Conservation (phyloP, 192 early-diverging fungal genomes). For the Backusella sp. region DNA sequence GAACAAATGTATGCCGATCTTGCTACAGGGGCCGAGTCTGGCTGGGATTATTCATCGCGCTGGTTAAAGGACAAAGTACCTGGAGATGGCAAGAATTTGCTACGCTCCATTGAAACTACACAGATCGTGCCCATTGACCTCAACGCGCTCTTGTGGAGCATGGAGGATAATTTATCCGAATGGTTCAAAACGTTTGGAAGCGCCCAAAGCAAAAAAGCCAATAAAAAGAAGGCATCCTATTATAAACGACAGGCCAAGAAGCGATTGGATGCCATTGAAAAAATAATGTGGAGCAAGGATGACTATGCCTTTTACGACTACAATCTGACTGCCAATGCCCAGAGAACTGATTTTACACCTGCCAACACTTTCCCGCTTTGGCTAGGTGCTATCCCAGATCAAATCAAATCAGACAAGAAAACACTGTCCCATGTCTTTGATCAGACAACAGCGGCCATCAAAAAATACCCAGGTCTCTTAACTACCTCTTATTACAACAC, state of each 20-base stretch:
- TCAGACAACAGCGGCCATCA: constrained; percentile 28
- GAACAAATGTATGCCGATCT: constrained; percentile 56
- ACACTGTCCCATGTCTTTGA: constrained; percentile 41
- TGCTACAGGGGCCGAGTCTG: constrained; percentile 67
- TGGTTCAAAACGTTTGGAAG: constrained; percentile 16
- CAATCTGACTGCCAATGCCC: constrained; percentile 37
- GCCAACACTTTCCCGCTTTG: constrained; percentile 65
- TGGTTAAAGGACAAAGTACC: constrained; percentile 47
- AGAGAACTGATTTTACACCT: constrained; percentile 38
- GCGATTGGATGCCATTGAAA: constrained; percentile 49
- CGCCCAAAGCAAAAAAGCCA: not conserved
- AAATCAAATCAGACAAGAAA: constrained; percentile 13
- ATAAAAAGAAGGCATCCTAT: constrained; percentile 6
- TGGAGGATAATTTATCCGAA: constrained; percentile 45
- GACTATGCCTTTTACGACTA: constrained; percentile 54
- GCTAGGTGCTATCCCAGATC: constrained; percentile 33
- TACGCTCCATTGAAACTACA: constrained; percentile 53
- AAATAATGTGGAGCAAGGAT: constrained; percentile 48
- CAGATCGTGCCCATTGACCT: constrained; percentile 66
- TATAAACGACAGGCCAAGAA: constrained; percentile 35
- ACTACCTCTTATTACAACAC: constrained; percentile 56
- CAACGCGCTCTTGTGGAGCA: constrained; percentile 64
- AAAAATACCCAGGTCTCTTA: constrained; percentile 53
- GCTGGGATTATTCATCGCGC: constrained; percentile 68
- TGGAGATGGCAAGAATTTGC: constrained; percentile 24